Evolutionary conservation across 768 basidiomycete species (phyloP).

Genomic region (Xerocomus brunneocitrinus): DNA sequence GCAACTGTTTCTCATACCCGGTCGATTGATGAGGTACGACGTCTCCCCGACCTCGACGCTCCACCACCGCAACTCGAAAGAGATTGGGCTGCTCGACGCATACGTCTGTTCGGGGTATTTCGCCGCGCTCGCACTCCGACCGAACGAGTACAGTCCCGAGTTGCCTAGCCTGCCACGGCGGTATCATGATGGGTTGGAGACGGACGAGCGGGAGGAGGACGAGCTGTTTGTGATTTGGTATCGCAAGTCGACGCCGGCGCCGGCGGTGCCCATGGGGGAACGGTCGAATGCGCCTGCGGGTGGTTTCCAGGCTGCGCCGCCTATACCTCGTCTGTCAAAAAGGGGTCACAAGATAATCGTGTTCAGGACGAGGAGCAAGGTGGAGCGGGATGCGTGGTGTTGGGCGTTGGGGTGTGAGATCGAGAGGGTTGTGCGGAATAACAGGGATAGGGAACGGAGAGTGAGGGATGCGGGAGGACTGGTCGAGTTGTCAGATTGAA

Average conservation of each 20-base stretch:
- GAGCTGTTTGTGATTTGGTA: slow-evolving; percentile 81
- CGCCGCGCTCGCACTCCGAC: slow-evolving; percentile 60
- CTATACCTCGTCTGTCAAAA: slow-evolving; percentile 46
- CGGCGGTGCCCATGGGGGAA: not conserved
- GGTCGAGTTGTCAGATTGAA: slow-evolving; percentile 28
- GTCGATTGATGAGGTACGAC: slow-evolving; percentile 68
- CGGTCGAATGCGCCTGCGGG: slow-evolving; percentile 19
- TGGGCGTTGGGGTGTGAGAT: slow-evolving; percentile 91
- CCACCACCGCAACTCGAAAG: slow-evolving; percentile 50
- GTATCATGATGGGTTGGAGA: slow-evolving; percentile 88
- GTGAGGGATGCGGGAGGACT: slow-evolving; percentile 63
- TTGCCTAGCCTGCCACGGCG: slow-evolving; percentile 55
- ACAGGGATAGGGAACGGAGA: slow-evolving; percentile 58
- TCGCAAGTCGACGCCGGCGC: slow-evolving; percentile 34
- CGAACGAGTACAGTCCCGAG: slow-evolving; percentile 59
- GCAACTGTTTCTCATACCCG: slow-evolving; percentile 70
- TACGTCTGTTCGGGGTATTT: slow-evolving; percentile 88
- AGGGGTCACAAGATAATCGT: slow-evolving; percentile 58
- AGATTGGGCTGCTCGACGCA: slow-evolving; percentile 62
- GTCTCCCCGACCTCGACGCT: slow-evolving; percentile 56
- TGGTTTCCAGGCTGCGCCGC: slow-evolving; percentile 12
- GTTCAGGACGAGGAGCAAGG: slow-evolving; percentile 70
- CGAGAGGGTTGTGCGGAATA: slow-evolving; percentile 66
- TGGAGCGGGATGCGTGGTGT: slow-evolving; percentile 93
- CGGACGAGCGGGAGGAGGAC: slow-evolving; percentile 84